A percentile compares a stretch with the other conserved stretches of the same genome.
Evolutionary conservation across 257 asterid species (phyloP).

Genomic region (Paraleonurus japonicus): DNA sequence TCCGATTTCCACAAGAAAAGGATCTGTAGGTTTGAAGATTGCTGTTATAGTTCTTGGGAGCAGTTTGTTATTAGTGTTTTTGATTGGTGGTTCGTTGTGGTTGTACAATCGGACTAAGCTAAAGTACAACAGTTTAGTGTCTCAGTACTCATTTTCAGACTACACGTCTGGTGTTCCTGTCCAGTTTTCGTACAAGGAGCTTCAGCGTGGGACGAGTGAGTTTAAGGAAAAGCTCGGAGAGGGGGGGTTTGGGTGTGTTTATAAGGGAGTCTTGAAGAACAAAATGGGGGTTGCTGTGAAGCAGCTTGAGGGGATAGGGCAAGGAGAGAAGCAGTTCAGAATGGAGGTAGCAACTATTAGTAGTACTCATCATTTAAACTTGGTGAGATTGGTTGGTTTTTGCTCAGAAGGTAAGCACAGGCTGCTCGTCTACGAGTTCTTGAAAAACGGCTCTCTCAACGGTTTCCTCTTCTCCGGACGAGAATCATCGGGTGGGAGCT

Average conservation of each 20-base stretch:
- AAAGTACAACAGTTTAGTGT: conserved; percentile 42
- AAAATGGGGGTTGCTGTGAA: conserved; percentile 42
- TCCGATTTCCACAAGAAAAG: conserved; percentile 13
- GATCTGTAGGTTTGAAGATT: conserved; percentile 34
- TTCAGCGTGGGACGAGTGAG: conserved; percentile 28
- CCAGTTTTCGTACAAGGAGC: conserved; percentile 45
- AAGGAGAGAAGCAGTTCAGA: conserved; percentile 49
- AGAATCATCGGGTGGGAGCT: not conserved
- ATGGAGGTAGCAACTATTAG: conserved; percentile 54
- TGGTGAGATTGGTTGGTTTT: conserved; percentile 48
- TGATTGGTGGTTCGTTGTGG: conserved; percentile 41
- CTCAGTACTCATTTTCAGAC: conserved; percentile 59
- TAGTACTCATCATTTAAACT: conserved; percentile 50
- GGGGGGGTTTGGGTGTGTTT: not conserved
- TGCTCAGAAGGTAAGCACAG: conserved; percentile 45
- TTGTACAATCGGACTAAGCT: conserved; percentile 39
- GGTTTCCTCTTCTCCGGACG: conserved; percentile 25
- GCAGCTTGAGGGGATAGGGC: conserved; percentile 39
- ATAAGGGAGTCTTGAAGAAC: conserved; percentile 23
- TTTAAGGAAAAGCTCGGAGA: conserved; percentile 24
- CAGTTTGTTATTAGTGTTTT: conserved; percentile 35
- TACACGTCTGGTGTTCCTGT: conserved; percentile 81
- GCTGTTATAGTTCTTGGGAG: conserved; percentile 43
- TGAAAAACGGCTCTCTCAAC: conserved; percentile 53
- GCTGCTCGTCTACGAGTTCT: conserved; percentile 48